Conservation (phyloP, 139 green algal genomes). For the Chlorella sp. region DNA sequence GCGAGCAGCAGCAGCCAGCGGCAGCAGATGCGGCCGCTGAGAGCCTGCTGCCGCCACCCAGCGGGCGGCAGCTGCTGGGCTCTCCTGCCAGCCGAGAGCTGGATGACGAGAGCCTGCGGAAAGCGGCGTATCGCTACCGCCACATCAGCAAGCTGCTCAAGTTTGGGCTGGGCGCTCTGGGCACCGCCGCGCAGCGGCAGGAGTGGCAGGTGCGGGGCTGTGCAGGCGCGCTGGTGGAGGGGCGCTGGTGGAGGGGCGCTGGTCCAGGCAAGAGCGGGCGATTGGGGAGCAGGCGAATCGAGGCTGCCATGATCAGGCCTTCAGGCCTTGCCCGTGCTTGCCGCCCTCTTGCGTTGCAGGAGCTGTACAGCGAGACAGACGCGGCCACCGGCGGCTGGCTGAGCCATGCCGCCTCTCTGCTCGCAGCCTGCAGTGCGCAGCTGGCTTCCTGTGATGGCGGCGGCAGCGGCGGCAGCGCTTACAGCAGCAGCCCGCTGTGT, state of each 20-base stretch:
- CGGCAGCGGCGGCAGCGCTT: neutral
- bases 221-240: too few species aligned
- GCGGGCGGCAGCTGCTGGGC: neutral
- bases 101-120: constrained; percentile 15
- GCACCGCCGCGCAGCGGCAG: neutral
- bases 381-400: constrained; percentile 47
- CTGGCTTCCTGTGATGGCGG: neutral
- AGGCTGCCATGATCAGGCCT: too few species aligned
- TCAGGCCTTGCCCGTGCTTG: too few species aligned
- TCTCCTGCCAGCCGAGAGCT: neutral
- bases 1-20: neutral
- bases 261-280: too few species aligned
- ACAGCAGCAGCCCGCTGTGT: neutral
- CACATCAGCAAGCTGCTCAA: constrained; percentile 22
- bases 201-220: constrained; percentile 29
- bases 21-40: too few species aligned
- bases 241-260: too few species aligned
- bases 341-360: neutral
- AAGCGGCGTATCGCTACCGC: constrained; percentile 43
- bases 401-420: constrained; percentile 13
- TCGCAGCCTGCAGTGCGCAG: constrained; percentile 20
- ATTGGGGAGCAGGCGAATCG: too few species aligned
- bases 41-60: too few species aligned
- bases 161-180: constrained; percentile 26
- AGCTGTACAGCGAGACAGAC: constrained; percentile 48